Evolutionary conservation across 352 stramenopile genomes (phyloP).

Genomic region (Globisporangium spinosum): DNA sequence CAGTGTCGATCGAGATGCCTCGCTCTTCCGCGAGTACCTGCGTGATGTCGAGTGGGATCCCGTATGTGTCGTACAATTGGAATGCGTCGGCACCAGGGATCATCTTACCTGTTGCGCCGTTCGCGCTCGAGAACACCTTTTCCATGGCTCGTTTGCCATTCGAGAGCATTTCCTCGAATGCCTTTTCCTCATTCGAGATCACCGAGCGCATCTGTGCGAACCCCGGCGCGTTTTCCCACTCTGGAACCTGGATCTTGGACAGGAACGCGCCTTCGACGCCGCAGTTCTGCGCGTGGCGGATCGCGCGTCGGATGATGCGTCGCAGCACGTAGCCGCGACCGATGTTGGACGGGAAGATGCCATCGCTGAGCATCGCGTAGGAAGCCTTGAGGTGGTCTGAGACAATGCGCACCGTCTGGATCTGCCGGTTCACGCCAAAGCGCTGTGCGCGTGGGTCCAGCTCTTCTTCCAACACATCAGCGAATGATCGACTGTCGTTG

Average conservation of each 20-base stretch:
- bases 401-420: constrained; percentile 85
- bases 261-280: constrained; percentile 52
- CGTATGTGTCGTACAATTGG: constrained; percentile 71
- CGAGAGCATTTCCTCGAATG: constrained; percentile 69
- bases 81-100: constrained; percentile 60
- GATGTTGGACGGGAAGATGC: constrained; percentile 94
- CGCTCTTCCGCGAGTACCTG: constrained; percentile 60
- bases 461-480: constrained; percentile 36
- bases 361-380: constrained; percentile 93
- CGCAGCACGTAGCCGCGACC: constrained; percentile 95
- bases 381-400: constrained; percentile 95
- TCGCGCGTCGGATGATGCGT: constrained; percentile 90
- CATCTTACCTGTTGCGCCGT: constrained; percentile 12
- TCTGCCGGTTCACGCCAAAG: constrained; percentile 53
- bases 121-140: constrained; percentile 39
- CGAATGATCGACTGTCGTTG: constrained; percentile 25
- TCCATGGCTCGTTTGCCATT: constrained; percentile 61
- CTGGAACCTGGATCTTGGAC: constrained; percentile 44
- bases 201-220: constrained; percentile 65
- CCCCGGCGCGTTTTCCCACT: constrained; percentile 31
- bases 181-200: constrained; percentile 63
- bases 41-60: constrained; percentile 76
- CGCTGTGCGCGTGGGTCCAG: constrained; percentile 33
- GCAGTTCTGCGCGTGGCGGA: constrained; percentile 64
- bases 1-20: constrained; percentile 48